Base-by-base conservation (phyloP, 148 eudicot species). In the Drosera capensis region DNA sequence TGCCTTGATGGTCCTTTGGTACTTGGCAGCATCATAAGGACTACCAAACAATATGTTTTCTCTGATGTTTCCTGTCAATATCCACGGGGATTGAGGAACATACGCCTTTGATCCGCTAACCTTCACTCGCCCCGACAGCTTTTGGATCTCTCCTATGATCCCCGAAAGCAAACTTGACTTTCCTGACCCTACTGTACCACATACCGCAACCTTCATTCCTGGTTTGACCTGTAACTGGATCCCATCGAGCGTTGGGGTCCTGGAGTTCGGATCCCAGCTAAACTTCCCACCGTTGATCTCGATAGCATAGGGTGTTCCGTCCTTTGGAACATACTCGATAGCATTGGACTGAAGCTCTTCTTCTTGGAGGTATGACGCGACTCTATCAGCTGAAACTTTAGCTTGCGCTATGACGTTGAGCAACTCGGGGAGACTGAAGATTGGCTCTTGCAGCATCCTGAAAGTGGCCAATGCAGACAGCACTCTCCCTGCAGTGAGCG, bases 161-260 rank as follows among this genome's bases (percentile, higher is more conserved):
- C 80, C 71, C 1, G 93, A 76, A 3, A 92, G 78, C 67, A 92
- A 54, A 46, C 99, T 92, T 4, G 99, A 92, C 52, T 92, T 92
- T 29, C 99, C 99, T 18, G 99, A 85, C 42, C 99, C 99, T 1
- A 92, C 99, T 13, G 82, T 79, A 13, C 99, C 99, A 68, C 99
- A 92, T 46, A 92, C 72, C 11, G 99, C 99, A 41, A 92, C 95
- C 54, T 79, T 92, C 99, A 85, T 81, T 25, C 99, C 95, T 40
- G 81, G 67, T 18, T 54, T 68, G 13, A 79, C 77, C 23, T 64
- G 40, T 51, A 92, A 48, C 19, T 67, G 45, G 54, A 92, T 60
- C 6, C 49, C 59, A 48, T 78, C 94, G 16, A 92, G 88, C 40
- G 69, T 85, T 14, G 82, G 73, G 43, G 43, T 66, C 64, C 39